phyloP scores from a whole-genome alignment of 495 filamentous ascomycete genomes.

The Elasticomyces elasticus region DNA sequence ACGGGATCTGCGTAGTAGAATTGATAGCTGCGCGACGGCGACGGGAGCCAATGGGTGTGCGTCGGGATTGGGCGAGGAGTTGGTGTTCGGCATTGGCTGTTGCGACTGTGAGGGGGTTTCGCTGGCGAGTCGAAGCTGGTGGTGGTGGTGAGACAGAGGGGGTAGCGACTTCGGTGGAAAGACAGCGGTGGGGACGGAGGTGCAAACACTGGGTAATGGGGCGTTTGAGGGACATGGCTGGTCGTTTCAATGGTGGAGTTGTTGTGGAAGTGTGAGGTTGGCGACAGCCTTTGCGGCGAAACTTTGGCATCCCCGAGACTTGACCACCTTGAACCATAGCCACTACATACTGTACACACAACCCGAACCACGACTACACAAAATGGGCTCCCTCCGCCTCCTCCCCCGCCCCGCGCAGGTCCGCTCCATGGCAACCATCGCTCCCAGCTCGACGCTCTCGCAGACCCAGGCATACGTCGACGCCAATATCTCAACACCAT shows the following conservation, averaged over 20 bases:
- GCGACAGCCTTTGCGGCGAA: background rate
- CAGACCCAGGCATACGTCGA: constrained; percentile 31
- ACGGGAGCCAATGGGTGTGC: constrained; percentile 59
- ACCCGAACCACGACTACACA: constrained; percentile 7
- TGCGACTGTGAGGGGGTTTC: constrained; percentile 25
- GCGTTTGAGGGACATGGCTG: background rate
- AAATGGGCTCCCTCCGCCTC: constrained; percentile 1
- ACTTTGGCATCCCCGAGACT: background rate
- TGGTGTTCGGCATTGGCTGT: constrained; percentile 23
- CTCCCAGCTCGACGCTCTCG: constrained; percentile 2
- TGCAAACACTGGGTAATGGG: constrained; percentile 17
- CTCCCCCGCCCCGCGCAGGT: constrained; percentile 31
- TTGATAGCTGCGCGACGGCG: constrained; percentile 71
- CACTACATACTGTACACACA: constrained; percentile 12
- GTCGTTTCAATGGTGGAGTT: background rate
- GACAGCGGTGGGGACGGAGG: constrained; percentile 18
- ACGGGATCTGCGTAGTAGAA: constrained; percentile 62
- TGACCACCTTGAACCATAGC: background rate
- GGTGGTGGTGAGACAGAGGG: constrained; percentile 14
- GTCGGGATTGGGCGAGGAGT: constrained; percentile 18
- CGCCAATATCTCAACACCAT: constrained; percentile 20
- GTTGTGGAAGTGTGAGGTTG: background rate
- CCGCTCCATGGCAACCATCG: constrained; percentile 46
- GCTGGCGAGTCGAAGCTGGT: constrained; percentile 6
- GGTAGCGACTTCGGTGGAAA: constrained; percentile 9